Evolutionary conservation across 2,329 filamentous ascomycete species (phyloP), one percentile per base, ranked within the genome.

Genomic region (Calycina marina): DNA sequence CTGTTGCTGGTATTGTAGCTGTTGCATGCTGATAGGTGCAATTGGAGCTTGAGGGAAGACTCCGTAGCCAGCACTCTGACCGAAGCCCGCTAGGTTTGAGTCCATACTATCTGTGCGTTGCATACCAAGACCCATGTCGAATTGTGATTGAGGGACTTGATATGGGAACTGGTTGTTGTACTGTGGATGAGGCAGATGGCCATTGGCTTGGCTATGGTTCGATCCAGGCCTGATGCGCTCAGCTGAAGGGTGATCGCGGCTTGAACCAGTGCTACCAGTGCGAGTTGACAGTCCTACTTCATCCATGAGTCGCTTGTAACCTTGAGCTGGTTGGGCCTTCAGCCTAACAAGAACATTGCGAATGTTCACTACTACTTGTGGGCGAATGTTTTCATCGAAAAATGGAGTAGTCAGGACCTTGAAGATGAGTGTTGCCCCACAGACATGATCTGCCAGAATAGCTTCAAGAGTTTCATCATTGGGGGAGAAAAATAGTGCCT

Each of bases 251-350:
- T 59, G 43, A 11, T 49, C 49, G 27, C 51, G 47, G 38, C 44
- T 49, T 20, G 55, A 49, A 18, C 56, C 52, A 18, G 49, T 45
- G 25, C 53, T 57, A 17, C 55, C 55, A 38, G 58, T 69, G 26
- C 74, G 61, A 16, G 73, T 78, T 4, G 88, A 92, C 22, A 98
- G 61, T 38, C 88, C 86, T 45, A 98, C 90, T 54, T 98, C 90
- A 49, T 98, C 90, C 90, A 98, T 98, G 38, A 98, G 62, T 32
- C 90, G 79, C 67, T 96, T 98, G 63, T 98, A 98, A 32, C 90
- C 90, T 59, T 96, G 90, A 40, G 77, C 80, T 11, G 90, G 84
- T 49, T 93, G 83, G 4, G 85, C 88, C 61, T 94, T 94, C 57
- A 96, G 77, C 48, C 80, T 79, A 18, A 88, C 60, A 18, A 98